Conservation (phyloP, 1,284 basidiomycete species). For the Vanrija sp. region DNA sequence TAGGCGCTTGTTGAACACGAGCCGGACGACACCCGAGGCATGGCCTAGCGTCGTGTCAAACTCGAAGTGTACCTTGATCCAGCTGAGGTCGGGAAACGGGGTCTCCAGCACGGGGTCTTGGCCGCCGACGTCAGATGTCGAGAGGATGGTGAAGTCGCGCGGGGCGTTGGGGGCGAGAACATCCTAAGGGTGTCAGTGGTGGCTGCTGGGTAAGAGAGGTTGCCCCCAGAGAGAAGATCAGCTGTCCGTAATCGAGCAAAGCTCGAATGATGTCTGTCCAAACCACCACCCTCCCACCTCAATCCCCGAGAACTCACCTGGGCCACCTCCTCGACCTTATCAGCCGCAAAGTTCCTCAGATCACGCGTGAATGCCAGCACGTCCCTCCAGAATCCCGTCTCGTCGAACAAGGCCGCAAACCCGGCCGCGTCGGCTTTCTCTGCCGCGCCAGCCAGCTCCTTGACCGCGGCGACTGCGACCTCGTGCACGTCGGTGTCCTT, state of each 20-base stretch:
- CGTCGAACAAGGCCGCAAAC: conserved; percentile 26
- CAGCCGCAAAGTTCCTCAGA: conserved; percentile 28
- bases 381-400: conserved; percentile 36
- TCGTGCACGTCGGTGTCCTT: too few relatives aligned
- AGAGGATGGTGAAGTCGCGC: conserved; percentile 50
- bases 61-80: conserved; percentile 58
- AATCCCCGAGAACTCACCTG: conserved; percentile 9
- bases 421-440: conserved; percentile 19
- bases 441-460: conserved; percentile 5
- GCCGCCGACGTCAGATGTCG: conserved; percentile 2
- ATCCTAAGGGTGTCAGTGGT: conserved; percentile 9
- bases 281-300: too few relatives aligned
- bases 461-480: too few relatives aligned
- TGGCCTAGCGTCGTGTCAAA: conserved; percentile 57
- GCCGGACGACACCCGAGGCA: conserved; percentile 55
- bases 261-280: too few relatives aligned
- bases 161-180: conserved; percentile 51
- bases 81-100: conserved; percentile 58
- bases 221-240: too few relatives aligned
- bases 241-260: too few relatives aligned
- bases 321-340: conserved; percentile 30
- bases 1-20: conserved; percentile 52
- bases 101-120: conserved; percentile 47
- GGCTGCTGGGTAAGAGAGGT: too few relatives aligned
- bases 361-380: conserved; percentile 37